A percentile compares a stretch with the other conserved stretches of the same genome.
phyloP scores from a whole-genome alignment of 1,284 basidiomycete genomes.

The Anthracocystis walkeri region DNA sequence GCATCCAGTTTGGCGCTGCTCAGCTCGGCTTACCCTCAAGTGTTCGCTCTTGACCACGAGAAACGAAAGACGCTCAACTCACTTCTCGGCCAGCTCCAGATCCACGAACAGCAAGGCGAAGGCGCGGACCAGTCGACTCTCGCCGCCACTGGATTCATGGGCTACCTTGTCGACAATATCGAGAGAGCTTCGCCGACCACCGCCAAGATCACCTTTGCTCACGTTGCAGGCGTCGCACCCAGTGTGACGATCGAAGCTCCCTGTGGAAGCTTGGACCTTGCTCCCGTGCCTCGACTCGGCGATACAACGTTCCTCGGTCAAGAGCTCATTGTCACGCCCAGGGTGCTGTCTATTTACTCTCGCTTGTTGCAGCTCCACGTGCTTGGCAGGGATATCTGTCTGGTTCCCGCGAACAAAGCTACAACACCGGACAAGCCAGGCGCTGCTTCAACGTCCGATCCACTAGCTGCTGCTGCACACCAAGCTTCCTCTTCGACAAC shows the following conservation, averaged over 20 bases:
- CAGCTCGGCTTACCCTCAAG: constrained; percentile 63
- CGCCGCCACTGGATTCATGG: constrained; percentile 59
- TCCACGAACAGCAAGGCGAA: constrained; percentile 59
- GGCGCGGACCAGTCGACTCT: constrained; percentile 23
- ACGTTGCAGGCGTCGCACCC: constrained; percentile 27
- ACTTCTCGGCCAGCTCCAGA: constrained; percentile 56
- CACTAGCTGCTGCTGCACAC: constrained; percentile 34
- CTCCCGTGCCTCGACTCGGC: constrained; percentile 51
- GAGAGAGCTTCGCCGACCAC: constrained; percentile 36
- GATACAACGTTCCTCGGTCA: constrained; percentile 26
- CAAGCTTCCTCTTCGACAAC: constrained; percentile 69
- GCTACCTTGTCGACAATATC: constrained; percentile 52
- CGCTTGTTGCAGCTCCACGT: constrained; percentile 69
- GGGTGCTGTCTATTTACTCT: constrained; percentile 65
- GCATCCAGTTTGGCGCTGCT: constrained; percentile 58
- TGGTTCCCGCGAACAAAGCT: constrained; percentile 59
- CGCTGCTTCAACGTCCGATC: constrained; percentile 39
- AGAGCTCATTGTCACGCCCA: constrained; percentile 63
- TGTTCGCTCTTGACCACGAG: constrained; percentile 55
- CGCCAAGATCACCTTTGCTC: constrained; percentile 59
- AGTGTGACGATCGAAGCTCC: constrained; percentile 44
- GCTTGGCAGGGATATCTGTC: constrained; percentile 63
- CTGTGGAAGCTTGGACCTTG: constrained; percentile 60
- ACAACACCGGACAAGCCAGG: constrained; percentile 22
- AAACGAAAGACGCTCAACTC: constrained; percentile 58